Percentiles rank a stretch among this genome's conserved stretches.
These are phyloP conservation scores for Rosa rugosa DNA, from an alignment of 306 rosid genomes.

Conservation along the genomic window DNA sequence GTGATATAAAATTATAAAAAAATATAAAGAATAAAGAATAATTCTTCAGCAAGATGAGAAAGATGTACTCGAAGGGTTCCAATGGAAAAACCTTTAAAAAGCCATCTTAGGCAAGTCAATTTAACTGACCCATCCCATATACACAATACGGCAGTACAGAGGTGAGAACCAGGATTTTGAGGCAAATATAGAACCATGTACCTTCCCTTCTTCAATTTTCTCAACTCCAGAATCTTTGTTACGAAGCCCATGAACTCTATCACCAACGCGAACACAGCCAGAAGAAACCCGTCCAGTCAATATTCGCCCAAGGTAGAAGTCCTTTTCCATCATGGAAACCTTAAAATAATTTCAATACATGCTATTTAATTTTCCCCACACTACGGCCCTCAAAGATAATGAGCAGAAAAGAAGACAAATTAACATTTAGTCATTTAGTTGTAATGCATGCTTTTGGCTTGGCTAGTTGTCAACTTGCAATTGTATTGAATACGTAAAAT, in stretches of 20 bases:
- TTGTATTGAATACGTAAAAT: neutral
- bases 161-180: neutral
- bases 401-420: constrained; percentile 6
- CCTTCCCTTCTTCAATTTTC: constrained; percentile 98
- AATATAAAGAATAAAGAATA: neutral
- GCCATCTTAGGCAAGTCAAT: neutral
- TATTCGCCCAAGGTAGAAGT: constrained; percentile 88
- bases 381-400: neutral
- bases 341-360: constrained; percentile 52
- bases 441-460: neutral
- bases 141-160: neutral
- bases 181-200: constrained; percentile 30
- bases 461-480: neutral
- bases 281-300: constrained; percentile 85
- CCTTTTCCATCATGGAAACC: constrained; percentile 99
- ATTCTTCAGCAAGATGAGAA: neutral
- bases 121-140: neutral
- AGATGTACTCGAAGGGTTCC: neutral
- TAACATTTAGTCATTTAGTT: neutral
- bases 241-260: constrained; percentile 83
- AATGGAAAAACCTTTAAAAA: neutral
- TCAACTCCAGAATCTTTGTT: constrained; percentile 68
- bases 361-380: constrained; percentile 33
- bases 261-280: constrained; percentile 83
- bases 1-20: neutral